Conservation (phyloP, 148 eudicot species). For the Rhododendron ovatum region DNA sequence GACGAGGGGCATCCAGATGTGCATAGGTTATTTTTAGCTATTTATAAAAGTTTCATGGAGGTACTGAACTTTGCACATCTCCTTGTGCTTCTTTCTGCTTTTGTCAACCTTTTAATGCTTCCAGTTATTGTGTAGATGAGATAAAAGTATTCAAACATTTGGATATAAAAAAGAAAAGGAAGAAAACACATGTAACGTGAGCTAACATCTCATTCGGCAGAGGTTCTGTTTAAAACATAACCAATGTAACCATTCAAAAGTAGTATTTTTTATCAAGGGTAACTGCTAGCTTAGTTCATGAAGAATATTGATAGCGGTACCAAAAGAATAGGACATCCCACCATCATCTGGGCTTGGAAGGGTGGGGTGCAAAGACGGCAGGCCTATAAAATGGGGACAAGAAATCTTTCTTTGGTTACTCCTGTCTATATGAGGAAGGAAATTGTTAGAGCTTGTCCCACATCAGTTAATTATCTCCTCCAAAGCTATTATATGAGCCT, state of each 20-base stretch:
- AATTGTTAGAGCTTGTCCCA: not conserved
- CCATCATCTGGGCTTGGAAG: not conserved
- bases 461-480: too few species aligned
- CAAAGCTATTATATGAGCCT: too few species aligned
- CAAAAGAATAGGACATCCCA: not conserved
- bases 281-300: not conserved
- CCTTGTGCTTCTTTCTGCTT: not conserved
- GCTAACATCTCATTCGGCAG: not conserved
- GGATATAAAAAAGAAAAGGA: not conserved
- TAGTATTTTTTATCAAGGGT: not conserved
- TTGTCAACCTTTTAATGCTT: not conserved
- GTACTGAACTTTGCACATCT: conserved; percentile 24
- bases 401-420: not conserved
- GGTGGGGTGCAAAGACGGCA: not conserved
- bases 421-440: not conserved
- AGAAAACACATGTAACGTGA: not conserved
- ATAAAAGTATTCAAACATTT: not conserved
- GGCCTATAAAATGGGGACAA: not conserved
- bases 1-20: conserved; percentile 73
- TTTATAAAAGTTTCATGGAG: conserved; percentile 93
- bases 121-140: not conserved
- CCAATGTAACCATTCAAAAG: not conserved
- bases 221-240: not conserved
- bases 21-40: conserved; percentile 49
- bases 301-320: not conserved